A percentile compares a stretch with the other conserved stretches of the same genome.
These are phyloP conservation scores for Phanerochaete sordida DNA, from an alignment of 768 basidiomycete species.

Conservation along the genomic window DNA sequence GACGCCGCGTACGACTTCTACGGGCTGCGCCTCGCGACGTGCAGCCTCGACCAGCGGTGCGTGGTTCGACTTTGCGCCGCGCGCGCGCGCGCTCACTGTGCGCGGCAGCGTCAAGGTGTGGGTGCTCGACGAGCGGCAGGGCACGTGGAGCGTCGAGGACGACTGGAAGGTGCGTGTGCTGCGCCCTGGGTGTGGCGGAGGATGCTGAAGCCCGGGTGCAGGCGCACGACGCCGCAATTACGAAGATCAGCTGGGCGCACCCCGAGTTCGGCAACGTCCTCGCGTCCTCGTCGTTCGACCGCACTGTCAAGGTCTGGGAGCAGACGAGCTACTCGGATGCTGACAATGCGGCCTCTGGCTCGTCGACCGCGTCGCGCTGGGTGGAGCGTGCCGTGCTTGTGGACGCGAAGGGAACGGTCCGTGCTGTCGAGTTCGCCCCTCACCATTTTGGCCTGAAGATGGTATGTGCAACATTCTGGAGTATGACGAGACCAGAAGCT, in stretches of 20 bases:
- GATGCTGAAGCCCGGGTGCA: constrained; percentile 25
- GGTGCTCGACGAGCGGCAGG: constrained; percentile 68
- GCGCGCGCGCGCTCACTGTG: neutral
- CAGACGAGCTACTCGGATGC: constrained; percentile 37
- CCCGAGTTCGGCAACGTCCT: constrained; percentile 88
- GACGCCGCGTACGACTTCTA: constrained; percentile 92
- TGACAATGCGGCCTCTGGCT: constrained; percentile 20
- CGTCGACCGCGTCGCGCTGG: constrained; percentile 50
- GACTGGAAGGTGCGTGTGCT: constrained; percentile 78
- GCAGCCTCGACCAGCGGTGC: constrained; percentile 79
- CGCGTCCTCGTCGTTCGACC: constrained; percentile 85
- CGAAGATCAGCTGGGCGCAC: constrained; percentile 85
- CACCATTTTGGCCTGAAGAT: constrained; percentile 86
- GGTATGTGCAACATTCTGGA: constrained; percentile 56
- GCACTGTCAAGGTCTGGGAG: constrained; percentile 93
- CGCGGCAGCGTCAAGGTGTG: constrained; percentile 77
- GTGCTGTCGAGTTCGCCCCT: constrained; percentile 84
- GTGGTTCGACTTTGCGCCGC: constrained; percentile 4
- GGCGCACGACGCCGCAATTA: constrained; percentile 94
- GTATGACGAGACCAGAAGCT: too few relatives aligned
- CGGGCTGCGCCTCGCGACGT: constrained; percentile 76
- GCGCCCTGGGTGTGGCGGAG: neutral
- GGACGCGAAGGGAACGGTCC: constrained; percentile 84
- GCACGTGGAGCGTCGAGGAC: constrained; percentile 75
- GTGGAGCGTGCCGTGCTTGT: constrained; percentile 67